Evolutionary conservation across 1,139 yeast species (phyloP).

Genomic region (Scheffersomyces lignicola): DNA sequence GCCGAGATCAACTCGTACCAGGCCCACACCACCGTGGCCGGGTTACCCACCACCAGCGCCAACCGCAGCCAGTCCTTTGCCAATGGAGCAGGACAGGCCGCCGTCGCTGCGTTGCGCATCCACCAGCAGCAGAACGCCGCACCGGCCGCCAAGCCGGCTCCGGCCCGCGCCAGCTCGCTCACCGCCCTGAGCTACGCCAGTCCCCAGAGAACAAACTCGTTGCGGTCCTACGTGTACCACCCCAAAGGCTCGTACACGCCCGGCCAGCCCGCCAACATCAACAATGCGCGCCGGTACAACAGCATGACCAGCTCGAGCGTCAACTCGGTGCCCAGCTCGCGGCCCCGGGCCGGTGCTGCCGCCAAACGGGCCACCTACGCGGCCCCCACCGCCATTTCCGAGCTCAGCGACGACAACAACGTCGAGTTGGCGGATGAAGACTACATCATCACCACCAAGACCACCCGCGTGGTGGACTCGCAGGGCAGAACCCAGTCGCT

Average conservation of each 20-base stretch:
- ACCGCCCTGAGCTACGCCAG: conserved; percentile 9
- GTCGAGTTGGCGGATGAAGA: conserved; percentile 27
- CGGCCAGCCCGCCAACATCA: conserved; percentile 22
- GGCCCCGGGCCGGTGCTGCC: conserved; percentile 5
- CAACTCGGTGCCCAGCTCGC: conserved; percentile 9
- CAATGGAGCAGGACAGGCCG: conserved; percentile 42
- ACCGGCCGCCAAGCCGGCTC: conserved; percentile 10
- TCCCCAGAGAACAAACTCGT: conserved; percentile 27
- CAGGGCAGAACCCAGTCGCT: conserved; percentile 44
- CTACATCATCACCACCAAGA: conserved; percentile 38
- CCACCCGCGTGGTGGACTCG: conserved; percentile 46
- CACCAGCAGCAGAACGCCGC: conserved; percentile 21
- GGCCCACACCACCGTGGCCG: conserved; percentile 19
- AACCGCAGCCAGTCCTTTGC: conserved; percentile 24
- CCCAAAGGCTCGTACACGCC: conserved; percentile 44
- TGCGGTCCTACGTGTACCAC: conserved; percentile 38
- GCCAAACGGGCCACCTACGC: conserved; percentile 4
- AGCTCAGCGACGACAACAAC: conserved; percentile 15
- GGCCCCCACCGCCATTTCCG: conserved; percentile 4
- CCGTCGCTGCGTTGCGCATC: conserved; percentile 41
- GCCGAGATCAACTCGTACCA: conserved; percentile 30
- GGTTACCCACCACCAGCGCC: conserved; percentile 18
- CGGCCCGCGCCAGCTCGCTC: conserved; percentile 17
- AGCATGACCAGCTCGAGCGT: conserved; percentile 15
- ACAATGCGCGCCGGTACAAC: conserved; percentile 19